These are phyloP conservation scores for Trichopus zeylanicus DNA, from an alignment of 116 monocot species.

Conservation along the genomic window DNA sequence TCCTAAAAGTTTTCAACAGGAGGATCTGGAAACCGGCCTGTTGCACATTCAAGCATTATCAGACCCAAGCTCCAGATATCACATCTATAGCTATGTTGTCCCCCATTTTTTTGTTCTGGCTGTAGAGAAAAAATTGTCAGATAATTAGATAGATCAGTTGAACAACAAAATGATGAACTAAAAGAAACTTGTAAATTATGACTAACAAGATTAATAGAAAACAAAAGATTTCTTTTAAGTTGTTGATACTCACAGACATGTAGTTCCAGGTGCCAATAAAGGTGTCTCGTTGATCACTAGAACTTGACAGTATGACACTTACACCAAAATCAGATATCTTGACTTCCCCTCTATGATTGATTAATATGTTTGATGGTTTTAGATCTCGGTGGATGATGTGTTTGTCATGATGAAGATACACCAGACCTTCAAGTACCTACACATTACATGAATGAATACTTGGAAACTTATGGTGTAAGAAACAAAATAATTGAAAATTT, in stretches of 20 bases:
- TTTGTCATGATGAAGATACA: constrained; percentile 86
- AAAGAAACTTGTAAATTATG: neutral
- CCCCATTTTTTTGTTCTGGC: constrained; percentile 70
- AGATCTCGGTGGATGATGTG: constrained; percentile 83
- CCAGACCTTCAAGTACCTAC: constrained; percentile 73
- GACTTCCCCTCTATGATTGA: constrained; percentile 89
- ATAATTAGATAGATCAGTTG: no score
- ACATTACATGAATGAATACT: constrained; percentile 4
- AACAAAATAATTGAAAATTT: neutral
- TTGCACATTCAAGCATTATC: constrained; percentile 71
- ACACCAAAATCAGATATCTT: constrained; percentile 99
- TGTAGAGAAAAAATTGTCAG: constrained; percentile 14
- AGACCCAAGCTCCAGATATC: constrained; percentile 96
- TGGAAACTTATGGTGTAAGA: neutral
- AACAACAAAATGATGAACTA: no score
- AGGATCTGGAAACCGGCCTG: constrained; percentile 74
- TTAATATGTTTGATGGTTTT: constrained; percentile 88
- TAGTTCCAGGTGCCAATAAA: constrained; percentile 73
- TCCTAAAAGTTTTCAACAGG: constrained; percentile 55
- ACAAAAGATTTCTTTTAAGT: neutral
- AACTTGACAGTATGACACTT: constrained; percentile 56
- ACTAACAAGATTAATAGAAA: neutral
- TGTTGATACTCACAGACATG: constrained; percentile 70
- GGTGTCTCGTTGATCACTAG: constrained; percentile 61
- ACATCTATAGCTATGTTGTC: constrained; percentile 50